Conservation (phyloP, 2,329 filamentous ascomycete genomes). For the Paramyrothecium roridum region DNA sequence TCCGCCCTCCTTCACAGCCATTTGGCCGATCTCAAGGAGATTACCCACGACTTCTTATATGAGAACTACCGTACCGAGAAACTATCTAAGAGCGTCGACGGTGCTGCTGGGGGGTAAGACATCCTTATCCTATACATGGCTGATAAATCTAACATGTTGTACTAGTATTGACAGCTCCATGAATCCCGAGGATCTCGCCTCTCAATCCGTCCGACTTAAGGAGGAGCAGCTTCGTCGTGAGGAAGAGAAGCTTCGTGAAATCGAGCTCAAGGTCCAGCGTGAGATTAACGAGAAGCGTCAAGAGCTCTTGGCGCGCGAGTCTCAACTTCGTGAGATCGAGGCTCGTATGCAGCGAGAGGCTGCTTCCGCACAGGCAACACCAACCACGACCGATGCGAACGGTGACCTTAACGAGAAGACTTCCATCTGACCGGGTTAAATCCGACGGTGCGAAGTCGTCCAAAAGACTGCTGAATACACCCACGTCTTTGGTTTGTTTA, state of each 20-base stretch:
- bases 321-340: slow-evolving; percentile 97
- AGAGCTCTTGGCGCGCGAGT: slow-evolving; percentile 94
- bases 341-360: slow-evolving; percentile 92
- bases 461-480: slow-evolving; percentile 27
- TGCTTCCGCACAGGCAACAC: slow-evolving; percentile 43
- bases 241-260: slow-evolving; percentile 99
- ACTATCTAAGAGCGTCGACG: slow-evolving; percentile 98
- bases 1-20: slow-evolving; percentile 97
- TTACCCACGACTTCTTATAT: slow-evolving; percentile 99
- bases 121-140: not conserved
- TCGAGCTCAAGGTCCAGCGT: slow-evolving; percentile 98
- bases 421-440: slow-evolving; percentile 14
- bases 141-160: slow-evolving; percentile 24
- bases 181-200: slow-evolving; percentile 96
- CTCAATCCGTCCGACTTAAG: slow-evolving; percentile 97
- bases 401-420: slow-evolving; percentile 51
- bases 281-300: slow-evolving; percentile 99
- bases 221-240: slow-evolving; percentile 98
- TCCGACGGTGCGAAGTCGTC: slow-evolving; percentile 17
- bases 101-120: slow-evolving; percentile 81
- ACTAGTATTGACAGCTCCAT: slow-evolving; percentile 70
- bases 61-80: slow-evolving; percentile 99
- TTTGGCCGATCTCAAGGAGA: slow-evolving; percentile 97
- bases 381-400: slow-evolving; percentile 44
- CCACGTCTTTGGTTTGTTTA: slow-evolving; percentile 42